These are phyloP conservation scores for Lippia alba DNA, from an alignment of 305 asterid species.

Conservation along the genomic window DNA sequence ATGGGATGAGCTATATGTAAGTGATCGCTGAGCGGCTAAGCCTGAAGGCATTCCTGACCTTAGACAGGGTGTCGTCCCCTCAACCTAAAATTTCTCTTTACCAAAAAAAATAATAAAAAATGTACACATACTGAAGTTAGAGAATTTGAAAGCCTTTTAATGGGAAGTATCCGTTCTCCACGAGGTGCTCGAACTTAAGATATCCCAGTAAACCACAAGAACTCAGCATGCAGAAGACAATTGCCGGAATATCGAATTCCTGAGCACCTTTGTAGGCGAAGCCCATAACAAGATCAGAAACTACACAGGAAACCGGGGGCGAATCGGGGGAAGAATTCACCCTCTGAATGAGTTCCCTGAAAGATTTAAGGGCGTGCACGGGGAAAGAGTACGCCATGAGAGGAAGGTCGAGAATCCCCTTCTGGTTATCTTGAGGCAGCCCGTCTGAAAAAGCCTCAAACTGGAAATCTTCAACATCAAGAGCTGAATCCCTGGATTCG, in stretches of 20 bases:
- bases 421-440: constrained; percentile 19
- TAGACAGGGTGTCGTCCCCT: too few species aligned
- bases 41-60: too few species aligned
- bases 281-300: constrained; percentile 48
- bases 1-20: too few species aligned
- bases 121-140: neutral
- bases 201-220: constrained; percentile 49
- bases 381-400: constrained; percentile 15
- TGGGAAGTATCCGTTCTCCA: constrained; percentile 40
- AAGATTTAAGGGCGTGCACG: constrained; percentile 17
- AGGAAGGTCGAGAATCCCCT: constrained; percentile 35
- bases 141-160: constrained; percentile 36
- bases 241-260: constrained; percentile 41
- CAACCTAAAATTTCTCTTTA: too few species aligned
- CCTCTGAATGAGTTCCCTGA: constrained; percentile 26
- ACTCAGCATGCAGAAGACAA: constrained; percentile 41
- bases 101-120: neutral
- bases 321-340: constrained; percentile 1
- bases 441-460: constrained; percentile 34
- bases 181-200: constrained; percentile 37
- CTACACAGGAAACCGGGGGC: constrained; percentile 42
- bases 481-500: neutral
- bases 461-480: constrained; percentile 11
- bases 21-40: too few species aligned
- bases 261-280: constrained; percentile 45